Percentiles rank a stretch among this genome's conserved stretches.
phyloP scores from a whole-genome alignment of 202 grass and related monocot genomes.

The Zoysia matrella region DNA sequence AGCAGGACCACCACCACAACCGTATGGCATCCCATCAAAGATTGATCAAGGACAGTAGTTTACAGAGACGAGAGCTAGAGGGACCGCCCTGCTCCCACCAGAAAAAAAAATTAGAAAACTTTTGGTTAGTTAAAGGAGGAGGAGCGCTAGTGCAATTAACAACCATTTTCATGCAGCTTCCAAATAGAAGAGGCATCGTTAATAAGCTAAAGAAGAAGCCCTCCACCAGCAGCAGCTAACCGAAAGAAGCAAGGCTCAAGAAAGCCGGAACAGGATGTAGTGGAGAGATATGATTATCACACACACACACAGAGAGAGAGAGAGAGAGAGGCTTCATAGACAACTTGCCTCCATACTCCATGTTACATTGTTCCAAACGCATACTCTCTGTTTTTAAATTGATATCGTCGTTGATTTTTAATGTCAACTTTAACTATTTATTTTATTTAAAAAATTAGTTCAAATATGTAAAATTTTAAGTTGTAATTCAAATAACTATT shows the following conservation, averaged over 20 bases:
- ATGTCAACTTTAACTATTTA: too few species aligned
- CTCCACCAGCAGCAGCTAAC: constrained; percentile 27
- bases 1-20: background rate
- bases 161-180: constrained; percentile 32
- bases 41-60: constrained; percentile 16
- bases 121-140: constrained; percentile 45
- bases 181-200: constrained; percentile 22
- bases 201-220: constrained; percentile 38
- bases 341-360: constrained; percentile 22
- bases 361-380: constrained; percentile 58
- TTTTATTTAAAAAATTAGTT: too few species aligned
- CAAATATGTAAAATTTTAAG: too few species aligned
- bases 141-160: constrained; percentile 38
- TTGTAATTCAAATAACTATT: too few species aligned
- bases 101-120: background rate
- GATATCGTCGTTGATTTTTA: too few species aligned
- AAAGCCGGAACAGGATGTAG: constrained; percentile 48
- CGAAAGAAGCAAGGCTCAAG: constrained; percentile 51
- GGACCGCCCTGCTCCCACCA: constrained; percentile 40
- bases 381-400: background rate
- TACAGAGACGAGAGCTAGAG: background rate
- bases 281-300: constrained; percentile 25
- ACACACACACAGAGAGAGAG: background rate
- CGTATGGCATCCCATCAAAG: constrained; percentile 41
- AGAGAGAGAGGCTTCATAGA: constrained; percentile 9